These are phyloP conservation scores for Cystobasidium sp. DNA, from an alignment of 1,284 basidiomycete species.

Conservation along the genomic window DNA sequence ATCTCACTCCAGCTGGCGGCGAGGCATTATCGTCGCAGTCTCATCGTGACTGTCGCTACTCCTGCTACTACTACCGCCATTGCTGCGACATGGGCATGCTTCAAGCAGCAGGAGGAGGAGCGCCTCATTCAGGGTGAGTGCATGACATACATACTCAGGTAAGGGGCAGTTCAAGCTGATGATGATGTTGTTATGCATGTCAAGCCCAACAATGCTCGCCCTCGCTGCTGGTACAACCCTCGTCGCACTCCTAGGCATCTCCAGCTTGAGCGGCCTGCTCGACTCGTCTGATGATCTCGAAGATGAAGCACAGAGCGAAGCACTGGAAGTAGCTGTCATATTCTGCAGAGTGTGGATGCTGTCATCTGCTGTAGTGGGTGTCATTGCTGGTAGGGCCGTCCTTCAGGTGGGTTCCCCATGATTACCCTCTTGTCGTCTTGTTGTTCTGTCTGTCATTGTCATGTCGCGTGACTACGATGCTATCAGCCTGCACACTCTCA, in stretches of 20 bases:
- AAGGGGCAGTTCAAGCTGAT: too few relatives aligned
- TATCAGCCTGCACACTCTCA: background rate
- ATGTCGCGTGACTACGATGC: background rate
- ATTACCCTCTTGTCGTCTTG: too few relatives aligned
- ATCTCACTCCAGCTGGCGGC: conserved; percentile 1
- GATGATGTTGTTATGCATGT: too few relatives aligned
- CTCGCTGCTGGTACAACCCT: conserved; percentile 26
- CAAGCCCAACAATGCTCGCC: conserved; percentile 26
- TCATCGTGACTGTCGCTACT: background rate
- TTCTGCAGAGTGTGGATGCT: conserved; percentile 34
- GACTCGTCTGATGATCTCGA: conserved; percentile 35
- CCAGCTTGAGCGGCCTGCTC: background rate
- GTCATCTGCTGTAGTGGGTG: conserved; percentile 20
- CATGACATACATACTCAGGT: too few relatives aligned
- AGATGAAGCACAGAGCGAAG: conserved; percentile 27
- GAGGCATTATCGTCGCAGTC: background rate
- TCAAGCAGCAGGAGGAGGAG: background rate
- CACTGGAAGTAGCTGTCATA: conserved; percentile 21
- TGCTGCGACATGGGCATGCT: conserved; percentile 7
- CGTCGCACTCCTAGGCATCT: conserved; percentile 9
- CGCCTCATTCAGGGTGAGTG: conserved; percentile 21
- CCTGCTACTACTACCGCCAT: background rate
- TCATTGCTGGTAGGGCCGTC: conserved; percentile 19
- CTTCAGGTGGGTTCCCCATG: too few relatives aligned
- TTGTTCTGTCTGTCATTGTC: too few relatives aligned